Evolutionary conservation across 768 basidiomycete species (phyloP).

Genomic region (Neoboletus magnificus): DNA sequence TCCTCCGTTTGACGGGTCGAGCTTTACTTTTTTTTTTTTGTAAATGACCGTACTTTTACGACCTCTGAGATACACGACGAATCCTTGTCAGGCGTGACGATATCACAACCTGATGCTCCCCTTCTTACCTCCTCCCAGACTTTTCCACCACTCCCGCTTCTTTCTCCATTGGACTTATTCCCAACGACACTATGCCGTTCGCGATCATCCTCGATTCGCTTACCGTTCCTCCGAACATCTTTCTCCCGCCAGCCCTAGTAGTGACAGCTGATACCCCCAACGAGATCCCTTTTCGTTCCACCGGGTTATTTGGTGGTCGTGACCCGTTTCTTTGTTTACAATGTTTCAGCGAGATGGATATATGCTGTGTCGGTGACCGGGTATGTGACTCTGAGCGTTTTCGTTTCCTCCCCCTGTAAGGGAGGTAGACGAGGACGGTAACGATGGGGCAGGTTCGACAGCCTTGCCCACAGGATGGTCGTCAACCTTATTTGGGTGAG

Average conservation of each 20-base stretch:
- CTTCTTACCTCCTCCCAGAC: slow-evolving; percentile 28
- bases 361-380: not conserved
- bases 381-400: slow-evolving; percentile 3
- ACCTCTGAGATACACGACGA: no score
- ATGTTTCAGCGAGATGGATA: slow-evolving; percentile 29
- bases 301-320: no score
- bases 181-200: slow-evolving; percentile 7
- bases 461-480: not conserved
- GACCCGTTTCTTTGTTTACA: no score
- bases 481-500: not conserved
- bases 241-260: slow-evolving; percentile 28
- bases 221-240: slow-evolving; percentile 10
- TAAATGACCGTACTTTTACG: no score
- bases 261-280: no score
- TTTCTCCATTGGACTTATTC: not conserved
- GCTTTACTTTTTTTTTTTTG: no score
- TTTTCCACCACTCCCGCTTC: slow-evolving; percentile 45
- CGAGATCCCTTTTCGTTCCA: no score
- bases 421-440: not conserved
- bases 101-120: not conserved
- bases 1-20: no score
- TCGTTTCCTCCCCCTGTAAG: slow-evolving; percentile 9
- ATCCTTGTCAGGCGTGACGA: no score
- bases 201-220: not conserved
- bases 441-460: not conserved